phyloP scores from a whole-genome alignment of 257 asterid genomes.

The Dorcoceras hygrometricum region DNA sequence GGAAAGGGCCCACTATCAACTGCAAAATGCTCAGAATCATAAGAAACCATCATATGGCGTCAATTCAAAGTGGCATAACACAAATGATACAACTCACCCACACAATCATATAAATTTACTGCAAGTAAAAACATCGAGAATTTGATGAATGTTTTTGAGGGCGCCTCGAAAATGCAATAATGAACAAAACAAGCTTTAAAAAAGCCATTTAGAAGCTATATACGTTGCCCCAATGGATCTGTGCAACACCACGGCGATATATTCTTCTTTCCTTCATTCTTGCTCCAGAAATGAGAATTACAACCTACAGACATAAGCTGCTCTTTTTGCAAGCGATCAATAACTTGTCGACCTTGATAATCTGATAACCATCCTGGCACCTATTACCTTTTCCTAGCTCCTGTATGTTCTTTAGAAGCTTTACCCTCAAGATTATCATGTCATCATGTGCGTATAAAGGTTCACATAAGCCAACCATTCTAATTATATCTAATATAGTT shows the following conservation, averaged over 20 bases:
- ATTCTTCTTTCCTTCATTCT: neutral
- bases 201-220: neutral
- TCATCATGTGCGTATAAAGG: neutral
- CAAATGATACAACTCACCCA: neutral
- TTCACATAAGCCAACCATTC: neutral
- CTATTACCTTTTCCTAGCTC: constrained; percentile 1
- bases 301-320: neutral
- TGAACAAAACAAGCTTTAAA: neutral
- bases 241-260: neutral
- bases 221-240: neutral
- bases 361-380: neutral
- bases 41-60: neutral
- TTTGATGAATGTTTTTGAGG: neutral
- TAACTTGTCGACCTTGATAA: neutral
- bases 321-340: neutral
- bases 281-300: neutral
- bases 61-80: neutral
- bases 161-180: constrained; percentile 7
- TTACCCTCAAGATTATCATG: neutral
- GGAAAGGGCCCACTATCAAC: constrained; percentile 81
- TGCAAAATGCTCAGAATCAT: constrained; percentile 36
- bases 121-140: neutral
- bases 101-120: neutral
- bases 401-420: neutral
- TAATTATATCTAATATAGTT: neutral